Conservation (phyloP, 768 basidiomycete genomes). For the Tubosaeta sp. region DNA sequence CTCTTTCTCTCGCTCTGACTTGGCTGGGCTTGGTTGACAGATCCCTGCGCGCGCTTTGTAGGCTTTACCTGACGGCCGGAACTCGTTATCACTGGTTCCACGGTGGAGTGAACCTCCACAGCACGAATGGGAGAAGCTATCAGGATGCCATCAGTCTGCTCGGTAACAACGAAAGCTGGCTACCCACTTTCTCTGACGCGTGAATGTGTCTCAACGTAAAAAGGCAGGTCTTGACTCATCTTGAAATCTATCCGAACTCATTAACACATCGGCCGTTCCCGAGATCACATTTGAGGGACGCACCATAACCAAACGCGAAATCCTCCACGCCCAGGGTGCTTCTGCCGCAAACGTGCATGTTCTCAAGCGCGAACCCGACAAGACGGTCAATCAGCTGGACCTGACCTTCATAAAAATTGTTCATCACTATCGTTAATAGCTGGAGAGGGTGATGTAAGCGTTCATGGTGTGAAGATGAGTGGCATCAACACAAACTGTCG, state of each 20-base stretch:
- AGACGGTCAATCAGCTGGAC: constrained; percentile 26
- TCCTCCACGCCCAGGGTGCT: constrained; percentile 16
- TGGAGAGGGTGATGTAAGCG: constrained; percentile 2
- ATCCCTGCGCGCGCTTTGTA: constrained; percentile 16
- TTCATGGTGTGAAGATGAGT: not conserved
- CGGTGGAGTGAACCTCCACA: constrained; percentile 1
- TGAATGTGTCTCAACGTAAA: constrained; percentile 23
- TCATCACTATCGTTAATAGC: constrained; percentile 28
- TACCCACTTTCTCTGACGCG: constrained; percentile 24
- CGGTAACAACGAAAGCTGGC: not conserved
- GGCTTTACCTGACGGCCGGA: constrained; percentile 24
- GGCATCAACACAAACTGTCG: constrained; percentile 14
- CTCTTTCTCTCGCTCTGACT: not conserved
- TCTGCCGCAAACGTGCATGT: constrained; percentile 21
- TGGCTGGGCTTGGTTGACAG: not conserved
- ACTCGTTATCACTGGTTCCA: constrained; percentile 14
- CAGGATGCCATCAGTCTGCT: constrained; percentile 2
- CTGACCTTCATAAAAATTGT: constrained; percentile 29
- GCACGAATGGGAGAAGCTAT: constrained; percentile 12
- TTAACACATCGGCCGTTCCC: not conserved
- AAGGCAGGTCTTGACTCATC: constrained; percentile 31
- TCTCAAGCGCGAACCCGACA: constrained; percentile 19
- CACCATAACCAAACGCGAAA: constrained; percentile 30
- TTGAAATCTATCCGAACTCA: constrained; percentile 17
- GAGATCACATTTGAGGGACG: constrained; percentile 1